Base-by-base conservation (phyloP, 805 yeast genomes). In the Monosporozyma yasuniensis region DNA sequence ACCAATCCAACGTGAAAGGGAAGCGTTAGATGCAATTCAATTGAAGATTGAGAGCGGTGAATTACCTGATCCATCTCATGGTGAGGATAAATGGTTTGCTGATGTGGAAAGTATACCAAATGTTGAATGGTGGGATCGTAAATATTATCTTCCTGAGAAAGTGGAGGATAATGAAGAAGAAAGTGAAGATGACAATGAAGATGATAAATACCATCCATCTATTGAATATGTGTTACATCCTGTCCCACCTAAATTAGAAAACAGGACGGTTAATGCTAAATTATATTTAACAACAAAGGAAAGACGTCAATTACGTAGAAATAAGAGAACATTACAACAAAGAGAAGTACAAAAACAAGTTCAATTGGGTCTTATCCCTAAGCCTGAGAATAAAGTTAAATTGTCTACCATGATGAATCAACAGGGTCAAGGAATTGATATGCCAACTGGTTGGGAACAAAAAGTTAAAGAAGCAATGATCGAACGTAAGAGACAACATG, bases 361-460 rank as follows among this genome's bases (percentile, higher is more conserved):
- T 22, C 77, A 81, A 50, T 69, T 87, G 4, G 99, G 99, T 0
- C 67, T 90, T 18, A 87, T 84, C 44, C 84, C 95, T 0, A 84
- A 95, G 4, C 96, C 96, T 0, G 84, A 84, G 5, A 95, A 96
- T 2, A 93, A 91, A 65, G 84, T 93, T 23, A 87, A 84, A 59
- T 71, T 88, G 42, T 79, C 84, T 42, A 93, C 91, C 62, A 74
- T 93, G 65, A 87, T 88, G 89, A 84, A 77, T 57, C 68, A 64
- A 50, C 87, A 97, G 2, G 80, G 86, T 57, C 95, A 87, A 51
- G 87, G 93, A 6, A 84, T 90, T 45, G 73, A 77, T 52, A 96
- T 93, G 61, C 98, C 99, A 1, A 91, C 98, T 0, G 79, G 79
- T 3, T 83, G 89, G 56, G 99, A 91, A 60, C 72, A 73, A 64